A percentile compares a stretch with the other conserved stretches of the same genome.
phyloP scores from a whole-genome alignment of 2,329 filamentous ascomycete species.

The Ophiognomonia clavigignenti-juglandacearum region DNA sequence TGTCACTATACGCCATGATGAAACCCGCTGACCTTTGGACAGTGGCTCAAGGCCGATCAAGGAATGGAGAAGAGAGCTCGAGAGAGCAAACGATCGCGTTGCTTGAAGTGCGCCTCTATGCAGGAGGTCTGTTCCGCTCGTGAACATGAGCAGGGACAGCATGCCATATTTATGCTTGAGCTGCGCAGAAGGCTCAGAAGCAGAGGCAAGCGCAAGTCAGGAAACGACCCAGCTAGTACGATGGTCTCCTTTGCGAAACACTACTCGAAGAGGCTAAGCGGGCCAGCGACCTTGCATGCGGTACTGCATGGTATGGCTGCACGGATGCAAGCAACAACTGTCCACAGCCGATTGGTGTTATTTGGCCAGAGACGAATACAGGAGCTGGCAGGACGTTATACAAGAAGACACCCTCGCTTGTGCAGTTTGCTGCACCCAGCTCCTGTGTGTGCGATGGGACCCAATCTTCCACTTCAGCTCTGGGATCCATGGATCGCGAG shows the following conservation, averaged over 20 bases:
- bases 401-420: no score
- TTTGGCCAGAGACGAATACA: no score
- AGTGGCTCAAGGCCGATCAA: background rate
- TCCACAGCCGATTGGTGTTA: no score
- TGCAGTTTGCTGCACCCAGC: no score
- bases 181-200: background rate
- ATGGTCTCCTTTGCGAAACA: background rate
- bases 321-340: no score
- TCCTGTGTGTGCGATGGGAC: no score
- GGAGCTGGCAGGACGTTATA: no score
- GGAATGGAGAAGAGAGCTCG: background rate
- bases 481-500: no score
- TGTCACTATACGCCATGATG: slow-evolving; percentile 2
- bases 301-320: background rate
- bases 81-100: no score
- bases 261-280: background rate
- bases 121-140: no score
- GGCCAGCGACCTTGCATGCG: slow-evolving; percentile 1
- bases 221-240: background rate
- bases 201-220: background rate
- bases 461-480: no score
- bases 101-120: no score
- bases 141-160: background rate
- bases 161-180: slow-evolving; percentile 4
- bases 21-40: background rate